Evolutionary conservation across 2,329 filamentous ascomycete genomes (phyloP), one percentile per base, ranked within the genome.

Genomic region (Trichophyton benhamiae): DNA sequence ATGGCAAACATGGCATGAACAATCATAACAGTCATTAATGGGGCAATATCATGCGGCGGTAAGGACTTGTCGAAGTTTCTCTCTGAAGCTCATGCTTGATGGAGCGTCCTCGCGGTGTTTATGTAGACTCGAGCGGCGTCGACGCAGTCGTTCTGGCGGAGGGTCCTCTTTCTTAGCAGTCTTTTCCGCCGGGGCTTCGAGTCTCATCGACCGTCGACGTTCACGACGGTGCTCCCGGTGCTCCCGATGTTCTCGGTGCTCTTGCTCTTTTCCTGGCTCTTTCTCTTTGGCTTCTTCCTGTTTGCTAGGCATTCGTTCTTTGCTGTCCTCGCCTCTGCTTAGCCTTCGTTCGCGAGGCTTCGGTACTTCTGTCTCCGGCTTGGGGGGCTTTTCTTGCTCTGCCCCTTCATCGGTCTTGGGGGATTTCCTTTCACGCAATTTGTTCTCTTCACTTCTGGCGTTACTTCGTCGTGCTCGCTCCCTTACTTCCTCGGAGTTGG

Each of bases 61-160:
- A n/a, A 53, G 49, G 11, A 53, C 22, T n/a, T 53, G 22, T 41
- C 55, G 30, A 17, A 59, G 38, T 20, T 59, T 59, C 7, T 59
- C 57, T 41, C 57, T 33, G 25, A 59, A 42, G 17, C 25, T 59
- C 57, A 49, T 59, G n/a, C 57, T 44, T 20, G 33, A 8, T 7
- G 57, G 57, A n/a, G 27, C 38, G 30, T 48, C 42, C 11, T 59
- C 57, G 42, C 57, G 57, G 27, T 48, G n/a, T 36, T 36, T 44
- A 27, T 48, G 15, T n/a, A 42, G 17, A 17, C 27, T 48, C 11
- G 57, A 46, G n/a, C 42, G 42, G n/a, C 57, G 57, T 42, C 57
- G 57, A 7, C 57, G 38, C 17, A 38, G 55, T 13, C 55, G 55
- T 17, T 58, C 55, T 38, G 55, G 20, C 20, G 38, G 33, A 58